Evolutionary conservation across 768 basidiomycete species (phyloP).

Genomic region (Mrakia hoshinonis): DNA sequence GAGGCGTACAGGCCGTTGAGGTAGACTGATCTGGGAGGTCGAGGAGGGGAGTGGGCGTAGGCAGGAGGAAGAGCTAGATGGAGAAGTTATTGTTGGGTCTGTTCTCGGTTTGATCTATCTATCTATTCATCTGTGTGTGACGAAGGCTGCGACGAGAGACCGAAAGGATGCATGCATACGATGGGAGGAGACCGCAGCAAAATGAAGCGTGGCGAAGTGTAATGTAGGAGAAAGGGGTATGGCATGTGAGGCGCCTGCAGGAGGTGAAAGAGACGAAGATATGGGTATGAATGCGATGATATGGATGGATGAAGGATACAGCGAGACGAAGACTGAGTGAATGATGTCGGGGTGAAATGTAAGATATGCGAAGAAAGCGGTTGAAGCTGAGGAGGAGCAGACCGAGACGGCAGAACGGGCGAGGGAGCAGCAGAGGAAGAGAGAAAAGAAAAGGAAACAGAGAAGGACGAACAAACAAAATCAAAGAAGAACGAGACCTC

Average conservation of each 20-base stretch:
- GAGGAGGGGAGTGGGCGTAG: background rate
- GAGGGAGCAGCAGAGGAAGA: background rate
- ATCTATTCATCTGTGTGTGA: background rate
- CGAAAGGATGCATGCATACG: background rate
- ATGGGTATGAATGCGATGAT: too few species aligned
- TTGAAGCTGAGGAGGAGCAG: background rate
- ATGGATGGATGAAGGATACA: too few species aligned
- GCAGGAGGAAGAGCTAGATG: background rate
- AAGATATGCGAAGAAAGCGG: too few species aligned
- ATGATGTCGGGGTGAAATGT: background rate
- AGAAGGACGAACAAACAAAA: too few species aligned
- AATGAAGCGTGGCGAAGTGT: background rate
- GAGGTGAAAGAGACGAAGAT: background rate
- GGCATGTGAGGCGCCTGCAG: too few species aligned
- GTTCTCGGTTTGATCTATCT: background rate
- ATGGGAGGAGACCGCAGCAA: too few species aligned
- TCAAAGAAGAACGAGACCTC: too few species aligned
- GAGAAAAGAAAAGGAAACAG: background rate
- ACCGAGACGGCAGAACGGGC: background rate
- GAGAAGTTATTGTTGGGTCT: background rate
- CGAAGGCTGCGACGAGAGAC: too few species aligned
- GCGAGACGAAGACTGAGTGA: too few species aligned
- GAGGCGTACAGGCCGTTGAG: background rate
- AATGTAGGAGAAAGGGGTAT: background rate
- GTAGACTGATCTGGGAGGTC: background rate